Evolutionary conservation across 164 flowering plant species (phyloP), one percentile per base, ranked within the genome.

Genomic region (Platanus orientalis): DNA sequence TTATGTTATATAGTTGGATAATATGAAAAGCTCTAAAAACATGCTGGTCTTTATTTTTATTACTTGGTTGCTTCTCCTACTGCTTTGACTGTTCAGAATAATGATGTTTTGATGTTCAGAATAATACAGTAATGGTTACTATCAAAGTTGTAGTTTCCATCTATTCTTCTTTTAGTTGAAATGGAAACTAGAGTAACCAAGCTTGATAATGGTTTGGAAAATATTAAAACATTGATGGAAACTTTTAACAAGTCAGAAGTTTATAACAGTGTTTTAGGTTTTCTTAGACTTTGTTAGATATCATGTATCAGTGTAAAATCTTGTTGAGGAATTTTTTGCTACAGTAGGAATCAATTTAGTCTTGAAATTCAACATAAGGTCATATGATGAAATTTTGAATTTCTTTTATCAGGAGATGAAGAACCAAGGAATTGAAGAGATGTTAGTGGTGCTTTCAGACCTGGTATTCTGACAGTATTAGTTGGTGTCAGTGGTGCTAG

Each of bases 401-500:
- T 17, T 60, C 39, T 59, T 42, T 63, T 47, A 25, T 58, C 73
- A 83, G 87, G 90, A 81, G 72, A 83, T 85, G 90, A 83, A 77
- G 70, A 70, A 24, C 26, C 76, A 83, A 60, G 90, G 85, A 34
- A 66, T 78, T 58, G 76, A 74, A 36, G 75, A 55, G 79, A 83
- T 74, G 83, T 83, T 39, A 83, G 90, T 67, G 90, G 90, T 64
- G 80, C 81, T 40, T 83, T 83, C 69, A 76, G 82, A 62, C 90
- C 90, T 11, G 90, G 87, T 19, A 44, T 85, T 36, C 50, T 85
- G 63, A 83, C 90, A 51, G 87, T 87, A 26, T 63, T 85, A 58
- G 80, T 85, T 57, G 90, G 90, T 45, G 85, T 83, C 4, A 85
- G 87, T 65, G 87, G 87, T 27, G 90, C 90, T 40, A 87, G 90